Conservation (phyloP, 2,329 filamentous ascomycete species). For the Periconia macrospinosa region DNA sequence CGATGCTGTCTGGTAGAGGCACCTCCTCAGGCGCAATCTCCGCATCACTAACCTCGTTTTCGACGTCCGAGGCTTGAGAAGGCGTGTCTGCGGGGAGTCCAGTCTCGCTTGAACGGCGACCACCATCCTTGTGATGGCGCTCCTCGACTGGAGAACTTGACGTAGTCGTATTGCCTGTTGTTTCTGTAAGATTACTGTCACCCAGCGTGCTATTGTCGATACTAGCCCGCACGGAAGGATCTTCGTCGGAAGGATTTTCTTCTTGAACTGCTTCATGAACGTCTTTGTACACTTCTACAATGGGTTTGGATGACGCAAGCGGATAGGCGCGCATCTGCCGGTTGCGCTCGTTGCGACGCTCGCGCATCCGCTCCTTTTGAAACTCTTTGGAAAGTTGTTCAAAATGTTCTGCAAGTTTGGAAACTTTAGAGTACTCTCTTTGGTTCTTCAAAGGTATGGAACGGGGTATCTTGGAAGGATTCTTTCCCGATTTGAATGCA, state of each 20-base stretch:
- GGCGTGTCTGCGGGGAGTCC: conserved; percentile 28
- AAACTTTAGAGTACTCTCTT: conserved; percentile 76
- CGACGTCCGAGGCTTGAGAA: conserved; percentile 53
- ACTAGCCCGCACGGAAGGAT: conserved; percentile 35
- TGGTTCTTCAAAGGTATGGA: conserved; percentile 67
- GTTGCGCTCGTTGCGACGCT: conserved; percentile 78
- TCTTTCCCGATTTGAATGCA: conserved; percentile 62
- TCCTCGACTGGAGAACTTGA: conserved; percentile 40
- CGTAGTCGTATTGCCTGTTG: conserved; percentile 33
- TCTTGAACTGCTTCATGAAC: conserved; percentile 92
- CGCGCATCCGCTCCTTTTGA: conserved; percentile 87
- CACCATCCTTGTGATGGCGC: conserved; percentile 19
- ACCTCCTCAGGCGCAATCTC: conserved; percentile 74
- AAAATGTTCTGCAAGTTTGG: conserved; percentile 91
- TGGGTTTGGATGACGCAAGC: conserved; percentile 88
- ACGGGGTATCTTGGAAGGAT: conserved; percentile 75
- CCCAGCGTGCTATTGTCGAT: conserved; percentile 41
- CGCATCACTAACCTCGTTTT: conserved; percentile 63
- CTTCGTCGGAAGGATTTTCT: conserved; percentile 67
- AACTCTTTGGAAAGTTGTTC: conserved; percentile 97
- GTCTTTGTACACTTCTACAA: conserved; percentile 93
- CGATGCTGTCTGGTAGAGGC: conserved; percentile 62
- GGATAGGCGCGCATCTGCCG: conserved; percentile 80
- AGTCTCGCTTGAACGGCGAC: conserved; percentile 21
- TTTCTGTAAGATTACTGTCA: conserved; percentile 38